phyloP scores from a whole-genome alignment of 805 yeast genomes.

The Starmerella etchellsii region DNA sequence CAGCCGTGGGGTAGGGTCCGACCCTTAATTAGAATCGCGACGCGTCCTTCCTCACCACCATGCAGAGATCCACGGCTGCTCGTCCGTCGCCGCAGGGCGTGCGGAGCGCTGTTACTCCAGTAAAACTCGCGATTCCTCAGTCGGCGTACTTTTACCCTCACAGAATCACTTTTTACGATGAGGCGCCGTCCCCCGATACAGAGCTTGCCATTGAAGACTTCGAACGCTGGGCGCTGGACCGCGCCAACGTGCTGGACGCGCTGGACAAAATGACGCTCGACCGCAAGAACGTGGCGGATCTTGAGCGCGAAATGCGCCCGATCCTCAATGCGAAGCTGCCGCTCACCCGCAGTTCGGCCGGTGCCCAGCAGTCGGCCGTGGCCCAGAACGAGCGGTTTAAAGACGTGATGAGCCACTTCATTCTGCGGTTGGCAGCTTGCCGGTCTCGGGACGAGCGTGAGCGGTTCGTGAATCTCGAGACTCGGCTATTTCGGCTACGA shows the following conservation, averaged over 20 bases:
- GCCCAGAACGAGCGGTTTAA: slow-evolving; percentile 48
- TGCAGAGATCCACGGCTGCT: neutral
- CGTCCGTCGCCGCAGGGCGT: neutral
- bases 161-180: slow-evolving; percentile 59
- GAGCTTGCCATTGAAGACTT: slow-evolving; percentile 88
- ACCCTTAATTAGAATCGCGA: neutral
- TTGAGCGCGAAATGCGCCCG: slow-evolving; percentile 53
- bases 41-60: neutral
- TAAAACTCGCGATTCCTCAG: slow-evolving; percentile 12
- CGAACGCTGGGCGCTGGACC: slow-evolving; percentile 90
- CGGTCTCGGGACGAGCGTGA: slow-evolving; percentile 65
- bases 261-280: slow-evolving; percentile 50
- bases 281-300: slow-evolving; percentile 36
- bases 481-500: slow-evolving; percentile 59
- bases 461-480: slow-evolving; percentile 67
- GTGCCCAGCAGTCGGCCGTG: neutral
- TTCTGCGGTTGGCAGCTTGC: slow-evolving; percentile 79
- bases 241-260: slow-evolving; percentile 70
- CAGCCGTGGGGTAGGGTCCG: neutral
- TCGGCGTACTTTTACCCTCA: slow-evolving; percentile 31
- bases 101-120: neutral
- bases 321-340: slow-evolving; percentile 55
- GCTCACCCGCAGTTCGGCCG: slow-evolving; percentile 28
- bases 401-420: slow-evolving; percentile 87
- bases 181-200: slow-evolving; percentile 50